Evolutionary conservation across 148 eudicot genomes (phyloP), one percentile per base, ranked within the genome.

Genomic region (Agrostemma githago): DNA sequence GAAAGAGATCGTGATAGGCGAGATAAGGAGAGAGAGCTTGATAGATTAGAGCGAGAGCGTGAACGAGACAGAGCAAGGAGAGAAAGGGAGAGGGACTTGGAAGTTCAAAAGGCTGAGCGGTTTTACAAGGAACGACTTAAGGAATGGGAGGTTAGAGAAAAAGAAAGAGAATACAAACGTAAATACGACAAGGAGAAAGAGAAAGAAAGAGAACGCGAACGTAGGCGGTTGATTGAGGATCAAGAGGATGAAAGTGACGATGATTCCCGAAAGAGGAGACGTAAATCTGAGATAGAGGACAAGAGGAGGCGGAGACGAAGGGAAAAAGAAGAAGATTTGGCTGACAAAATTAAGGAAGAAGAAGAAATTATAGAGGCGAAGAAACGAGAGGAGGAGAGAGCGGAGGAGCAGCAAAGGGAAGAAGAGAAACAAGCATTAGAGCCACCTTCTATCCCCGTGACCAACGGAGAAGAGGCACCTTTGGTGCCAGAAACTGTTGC

Each of bases 131-230:
- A 78, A 21, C 92, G 88, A 60, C 86, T 90, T 40, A 88, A 88
- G 85, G 97, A 90, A 62, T 96, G 99, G 99, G 99, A 92, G 88
- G 44, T 79, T 62, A 83, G 94, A 76, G 99, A 96, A 79, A 89
- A 83, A 64, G 91, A 90, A 39, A 90, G 80, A 79, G 97, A 92
- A 63, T 84, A 88, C 41, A 46, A 84, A 66, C 80, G 96, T 66
- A 92, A 89, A 84, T 74, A 79, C 73, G 99, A 96, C 81, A 87
- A 87, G 75, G 99, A 96, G 66, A 84, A 89, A 81, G 97, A 92
- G 83, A 89, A 90, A 80, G 94, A 92, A 62, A 86, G 88, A 83
- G 92, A 86, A 48, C 88, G 91, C 44, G 89, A 90, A 67, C 76
- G 97, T 60, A 90, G 85, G 79, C 81, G 84, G 79, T 82, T 88